Evolutionary conservation across 495 filamentous ascomycete genomes (phyloP).

Genomic region (Geoglossum glabrum): DNA sequence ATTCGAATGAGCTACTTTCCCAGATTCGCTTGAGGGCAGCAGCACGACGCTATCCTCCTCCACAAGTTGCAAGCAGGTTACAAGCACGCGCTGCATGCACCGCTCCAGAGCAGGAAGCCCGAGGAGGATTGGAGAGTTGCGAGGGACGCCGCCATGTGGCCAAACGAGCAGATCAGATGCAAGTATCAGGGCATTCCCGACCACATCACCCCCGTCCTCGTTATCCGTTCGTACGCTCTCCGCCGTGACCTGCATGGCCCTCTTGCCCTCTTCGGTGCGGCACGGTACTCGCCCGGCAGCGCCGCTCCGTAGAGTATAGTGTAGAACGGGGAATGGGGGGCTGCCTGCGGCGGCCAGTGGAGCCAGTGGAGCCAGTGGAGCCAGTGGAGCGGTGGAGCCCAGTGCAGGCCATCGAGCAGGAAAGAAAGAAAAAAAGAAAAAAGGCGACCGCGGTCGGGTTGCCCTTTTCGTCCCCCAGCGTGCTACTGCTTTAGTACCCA

Average conservation of each 20-base stretch:
- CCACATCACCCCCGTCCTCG: not conserved
- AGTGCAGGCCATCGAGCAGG: not conserved
- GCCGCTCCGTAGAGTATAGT: not conserved
- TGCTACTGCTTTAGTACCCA: too few species aligned
- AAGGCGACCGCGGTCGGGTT: not conserved
- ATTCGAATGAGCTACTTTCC: not conserved
- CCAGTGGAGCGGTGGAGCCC: too few species aligned
- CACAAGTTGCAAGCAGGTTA: too few species aligned
- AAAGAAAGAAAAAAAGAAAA: too few species aligned
- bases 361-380: too few species aligned
- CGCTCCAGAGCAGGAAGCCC: not conserved
- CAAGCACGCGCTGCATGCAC: not conserved
- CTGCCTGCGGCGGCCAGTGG: too few species aligned
- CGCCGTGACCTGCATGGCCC: not conserved
- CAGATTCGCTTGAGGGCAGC: not conserved
- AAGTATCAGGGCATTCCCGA: not conserved
- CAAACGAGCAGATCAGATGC: slow-evolving; percentile 2
- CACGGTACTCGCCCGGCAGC: not conserved
- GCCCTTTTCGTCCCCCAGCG: not conserved
- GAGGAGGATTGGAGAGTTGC: not conserved
- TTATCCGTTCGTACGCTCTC: not conserved
- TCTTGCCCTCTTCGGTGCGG: not conserved
- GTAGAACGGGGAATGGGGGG: too few species aligned
- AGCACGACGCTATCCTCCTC: not conserved
- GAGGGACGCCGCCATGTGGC: not conserved